Conservation (phyloP, 371 early-diverging fungal genomes). For the Paraphysoderma sedebokerense region DNA sequence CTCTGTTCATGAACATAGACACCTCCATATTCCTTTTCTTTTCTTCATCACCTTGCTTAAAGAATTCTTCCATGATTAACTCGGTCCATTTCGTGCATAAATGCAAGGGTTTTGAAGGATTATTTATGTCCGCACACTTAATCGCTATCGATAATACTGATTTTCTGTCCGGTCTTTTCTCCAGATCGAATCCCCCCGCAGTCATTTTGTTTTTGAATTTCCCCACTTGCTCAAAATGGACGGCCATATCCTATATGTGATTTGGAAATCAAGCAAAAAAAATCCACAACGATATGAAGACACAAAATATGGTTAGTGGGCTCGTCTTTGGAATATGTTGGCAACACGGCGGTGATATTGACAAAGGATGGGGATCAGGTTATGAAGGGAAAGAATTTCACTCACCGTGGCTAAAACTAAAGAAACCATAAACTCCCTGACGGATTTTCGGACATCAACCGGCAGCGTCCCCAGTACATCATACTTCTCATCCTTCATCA, state of each 20-base stretch:
- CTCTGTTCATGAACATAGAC: constrained; percentile 27
- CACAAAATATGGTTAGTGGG: too few species aligned
- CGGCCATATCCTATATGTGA: constrained; percentile 30
- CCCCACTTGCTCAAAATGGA: constrained; percentile 33
- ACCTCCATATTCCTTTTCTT: constrained; percentile 8
- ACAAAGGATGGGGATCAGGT: too few species aligned
- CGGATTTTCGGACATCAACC: constrained; percentile 8
- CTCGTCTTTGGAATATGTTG: too few species aligned
- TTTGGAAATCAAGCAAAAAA: too few species aligned
- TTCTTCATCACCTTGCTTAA: constrained; percentile 25
- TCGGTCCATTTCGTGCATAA: constrained; percentile 22
- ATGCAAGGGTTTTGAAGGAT: constrained; percentile 23
- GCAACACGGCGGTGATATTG: too few species aligned
- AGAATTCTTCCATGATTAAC: constrained; percentile 36
- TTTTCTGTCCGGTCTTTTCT: constrained; percentile 19
- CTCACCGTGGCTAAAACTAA: constrained; percentile 32
- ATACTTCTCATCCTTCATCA: constrained; percentile 12
- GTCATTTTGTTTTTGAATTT: constrained; percentile 27
- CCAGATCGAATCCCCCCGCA: constrained; percentile 14
- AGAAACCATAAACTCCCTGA: constrained; percentile 18
- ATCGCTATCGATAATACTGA: constrained; percentile 25
- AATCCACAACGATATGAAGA: too few species aligned
- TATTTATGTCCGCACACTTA: constrained; percentile 33
- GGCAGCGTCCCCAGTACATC: constrained; percentile 15
- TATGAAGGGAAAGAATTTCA: too few species aligned